Base-by-base conservation (phyloP, 108 stramenopile species). In the Stephanodiscus triporus region DNA sequence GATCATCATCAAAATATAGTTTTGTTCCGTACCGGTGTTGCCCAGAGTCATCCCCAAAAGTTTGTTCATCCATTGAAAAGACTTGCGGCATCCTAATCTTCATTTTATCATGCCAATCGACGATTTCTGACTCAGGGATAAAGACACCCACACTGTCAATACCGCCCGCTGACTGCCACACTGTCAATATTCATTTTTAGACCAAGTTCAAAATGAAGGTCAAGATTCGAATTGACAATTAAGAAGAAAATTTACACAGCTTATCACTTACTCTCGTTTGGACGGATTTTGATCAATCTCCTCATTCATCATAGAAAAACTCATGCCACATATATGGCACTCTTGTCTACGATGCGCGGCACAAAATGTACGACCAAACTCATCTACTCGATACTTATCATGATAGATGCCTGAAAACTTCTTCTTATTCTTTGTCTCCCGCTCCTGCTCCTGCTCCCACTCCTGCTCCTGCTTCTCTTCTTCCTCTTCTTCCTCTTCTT, bases 11-110 rank as follows among this genome's bases (percentile, higher is more conserved):
- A 9, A 53, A 37, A 51, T 64, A 32, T 43, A 84, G 48, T 32
- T 79, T 69, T 47, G 76, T 72, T 14, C 77, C 83, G 19, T 72
- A 70, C 0, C 68, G 63, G 51, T 84, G 83, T 53, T 79, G 77
- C 13, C 58, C 68, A 6, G 45, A 40, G 45, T 76, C 55, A 11
- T 66, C 43, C 11, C 77, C 77, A 75, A 72, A 84, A 14, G 78
- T 1, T 36, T 68, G 65, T 11, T 11, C 77, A 30, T 84, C 69
- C 10, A 29, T 36, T 7, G 57, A 11, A 37, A 78, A 83, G n/a
- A 53, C 66, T 49, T 48, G 24, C 0, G 82, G 76, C 50, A 56
- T 51, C 34, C 53, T 65, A 14, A 17, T 17, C 63, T 84, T 50
- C 77, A 84, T 78, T 51, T 70, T 65, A 14, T 34, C 57, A 70